Evolutionary conservation across 2,329 filamentous ascomycete genomes (phyloP).

Genomic region (Alternaria panax): DNA sequence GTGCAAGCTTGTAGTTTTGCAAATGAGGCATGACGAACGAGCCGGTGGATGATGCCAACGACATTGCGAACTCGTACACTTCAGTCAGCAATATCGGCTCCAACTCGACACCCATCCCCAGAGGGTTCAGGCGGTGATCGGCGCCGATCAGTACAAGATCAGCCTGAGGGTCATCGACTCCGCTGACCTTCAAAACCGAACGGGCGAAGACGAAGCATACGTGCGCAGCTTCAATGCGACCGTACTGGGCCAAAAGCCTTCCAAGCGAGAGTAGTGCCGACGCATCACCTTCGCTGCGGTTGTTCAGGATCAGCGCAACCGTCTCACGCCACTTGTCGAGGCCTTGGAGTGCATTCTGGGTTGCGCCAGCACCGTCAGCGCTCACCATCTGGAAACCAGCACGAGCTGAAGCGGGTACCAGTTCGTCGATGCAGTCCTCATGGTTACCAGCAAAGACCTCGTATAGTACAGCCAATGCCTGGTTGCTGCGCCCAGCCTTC

Average conservation of each 20-base stretch:
- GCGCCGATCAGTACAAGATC: slow-evolving; percentile 85
- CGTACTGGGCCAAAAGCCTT: slow-evolving; percentile 82
- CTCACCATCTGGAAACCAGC: slow-evolving; percentile 92
- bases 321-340: slow-evolving; percentile 96
- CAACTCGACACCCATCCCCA: slow-evolving; percentile 78
- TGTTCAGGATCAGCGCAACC: slow-evolving; percentile 82
- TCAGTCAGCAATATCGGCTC: slow-evolving; percentile 95
- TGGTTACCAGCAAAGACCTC: slow-evolving; percentile 92
- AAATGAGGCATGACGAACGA: slow-evolving; percentile 77
- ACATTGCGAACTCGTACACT: slow-evolving; percentile 88
- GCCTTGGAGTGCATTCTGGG: slow-evolving; percentile 79
- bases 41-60: slow-evolving; percentile 65
- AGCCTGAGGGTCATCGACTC: slow-evolving; percentile 79
- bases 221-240: slow-evolving; percentile 88
- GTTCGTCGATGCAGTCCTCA: slow-evolving; percentile 93
- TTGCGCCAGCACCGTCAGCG: slow-evolving; percentile 64
- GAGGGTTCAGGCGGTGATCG: slow-evolving; percentile 75
- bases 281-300: slow-evolving; percentile 81
- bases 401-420: slow-evolving; percentile 90
- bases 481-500: slow-evolving; percentile 77
- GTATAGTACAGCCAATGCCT: slow-evolving; percentile 89
- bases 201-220: slow-evolving; percentile 91
- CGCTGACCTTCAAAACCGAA: slow-evolving; percentile 74
- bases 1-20: slow-evolving; percentile 87
- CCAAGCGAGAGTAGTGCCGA: slow-evolving; percentile 82